Base-by-base conservation (phyloP, 2,329 filamentous ascomycete species). In the Botrytis sinoallii region DNA sequence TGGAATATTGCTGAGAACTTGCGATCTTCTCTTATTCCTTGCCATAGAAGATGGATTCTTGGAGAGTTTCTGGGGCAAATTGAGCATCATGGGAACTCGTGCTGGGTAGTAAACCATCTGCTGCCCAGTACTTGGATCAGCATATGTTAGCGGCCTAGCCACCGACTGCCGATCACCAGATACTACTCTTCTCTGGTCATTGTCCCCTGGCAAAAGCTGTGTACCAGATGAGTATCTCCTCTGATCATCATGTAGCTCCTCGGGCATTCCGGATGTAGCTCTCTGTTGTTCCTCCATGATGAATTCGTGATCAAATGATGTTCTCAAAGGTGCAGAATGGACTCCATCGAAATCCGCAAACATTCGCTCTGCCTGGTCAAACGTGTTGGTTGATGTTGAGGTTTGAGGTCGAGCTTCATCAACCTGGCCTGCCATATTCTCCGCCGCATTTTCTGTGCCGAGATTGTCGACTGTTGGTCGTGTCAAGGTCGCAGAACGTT, bases 81-180 rank as follows among this genome's bases (percentile, higher is more conserved):
- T 98, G 73, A 99, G 87, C 91, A 97, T 95, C 75, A 92, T 91
- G 4, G 96, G 96, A 4, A 99, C 96, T 1, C 94, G 95, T 4
- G 96, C 96, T 22, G 96, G 96, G 81, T 99, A 99, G 83, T 92
- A 98, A 16, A 97, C 89, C 93, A 98, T 97, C 78, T 91, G 86
- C 77, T 95, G 90, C 7, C 90, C 91, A 1, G 91, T 91, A 40
- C 87, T 85, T 2, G 89, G 89, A 79, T 91, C 86, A 79, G 89
- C 83, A 81, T 90, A 91, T 1, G 89, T 89, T 75, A 88, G 86
- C 18, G 89, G 84, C 70, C 84, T 81, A 35, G 76, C 79, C 46
- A 79, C 81, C 29, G 78, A 78, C n/a, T 76, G 61, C 68, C 74
- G 73, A 69, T 74, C 74, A 4, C 40, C 73, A n/a, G 72, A 66